Conservation (phyloP, 768 basidiomycete genomes). For the Phlegmacium glaucopus region DNA sequence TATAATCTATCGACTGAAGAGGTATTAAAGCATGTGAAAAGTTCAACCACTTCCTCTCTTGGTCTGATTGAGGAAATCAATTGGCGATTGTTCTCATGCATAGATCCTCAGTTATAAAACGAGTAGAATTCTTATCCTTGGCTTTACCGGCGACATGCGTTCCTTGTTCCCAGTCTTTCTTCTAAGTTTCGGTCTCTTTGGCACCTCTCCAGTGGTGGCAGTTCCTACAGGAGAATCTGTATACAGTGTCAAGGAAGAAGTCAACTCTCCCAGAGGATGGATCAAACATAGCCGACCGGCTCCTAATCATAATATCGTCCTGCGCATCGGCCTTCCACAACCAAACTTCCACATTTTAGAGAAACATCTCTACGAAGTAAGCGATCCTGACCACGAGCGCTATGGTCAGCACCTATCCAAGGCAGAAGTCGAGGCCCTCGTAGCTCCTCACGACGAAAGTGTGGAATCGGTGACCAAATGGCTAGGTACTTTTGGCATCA, state of each 20-base stretch:
- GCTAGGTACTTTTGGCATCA: conserved; percentile 54
- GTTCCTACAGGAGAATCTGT: conserved; percentile 19
- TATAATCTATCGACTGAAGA: too few species aligned
- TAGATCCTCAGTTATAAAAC: too few species aligned
- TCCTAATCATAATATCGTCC: conserved; percentile 41
- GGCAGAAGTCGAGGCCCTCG: conserved; percentile 59
- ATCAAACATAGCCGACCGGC: conserved; percentile 39
- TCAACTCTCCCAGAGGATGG: conserved; percentile 48
- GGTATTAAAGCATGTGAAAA: too few species aligned
- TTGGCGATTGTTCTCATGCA: not conserved
- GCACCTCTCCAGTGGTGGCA: conserved; percentile 14
- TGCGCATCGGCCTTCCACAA: conserved; percentile 57
- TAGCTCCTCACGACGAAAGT: conserved; percentile 56
- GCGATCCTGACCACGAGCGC: conserved; percentile 49
- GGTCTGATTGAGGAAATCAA: not conserved
- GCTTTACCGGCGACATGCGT: conserved; percentile 8
- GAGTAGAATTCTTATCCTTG: too few species aligned
- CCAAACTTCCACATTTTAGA: conserved; percentile 46
- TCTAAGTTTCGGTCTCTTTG: conserved; percentile 12
- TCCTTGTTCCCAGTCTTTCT: conserved; percentile 11
- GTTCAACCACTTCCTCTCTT: not conserved
- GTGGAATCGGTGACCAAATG: conserved; percentile 56
- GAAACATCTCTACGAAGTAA: conserved; percentile 51
- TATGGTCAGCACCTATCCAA: conserved; percentile 59
- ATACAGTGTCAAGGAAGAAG: conserved; percentile 30